Conservation (phyloP, 2,329 filamentous ascomycete genomes). For the Alternaria infectoria region DNA sequence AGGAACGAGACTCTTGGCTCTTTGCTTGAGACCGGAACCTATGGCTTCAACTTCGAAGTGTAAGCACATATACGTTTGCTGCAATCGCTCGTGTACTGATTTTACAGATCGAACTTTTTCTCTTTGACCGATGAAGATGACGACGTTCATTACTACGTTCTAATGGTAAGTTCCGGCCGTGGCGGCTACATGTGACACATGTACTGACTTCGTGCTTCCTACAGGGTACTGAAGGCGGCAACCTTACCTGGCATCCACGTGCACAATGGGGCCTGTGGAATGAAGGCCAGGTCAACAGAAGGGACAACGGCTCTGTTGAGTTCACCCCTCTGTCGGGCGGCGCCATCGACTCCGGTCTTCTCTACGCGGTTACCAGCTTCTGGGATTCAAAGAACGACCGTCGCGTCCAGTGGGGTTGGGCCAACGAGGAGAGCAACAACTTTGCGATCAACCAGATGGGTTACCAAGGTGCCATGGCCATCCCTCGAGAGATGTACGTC, state of each 20-base stretch:
- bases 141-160: slow-evolving; percentile 53
- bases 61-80: slow-evolving; percentile 16
- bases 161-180: slow-evolving; percentile 34
- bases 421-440: slow-evolving; percentile 52
- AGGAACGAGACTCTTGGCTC: slow-evolving; percentile 52
- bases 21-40: slow-evolving; percentile 52
- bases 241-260: slow-evolving; percentile 50
- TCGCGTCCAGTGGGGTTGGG: slow-evolving; percentile 57
- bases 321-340: slow-evolving; percentile 55
- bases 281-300: slow-evolving; percentile 51
- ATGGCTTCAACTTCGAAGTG: slow-evolving; percentile 58
- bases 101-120: slow-evolving; percentile 52
- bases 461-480: slow-evolving; percentile 53
- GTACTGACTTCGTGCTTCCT: neutral
- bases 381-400: slow-evolving; percentile 57
- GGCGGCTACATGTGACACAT: neutral
- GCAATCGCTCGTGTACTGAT: slow-evolving; percentile 2
- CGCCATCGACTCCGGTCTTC: slow-evolving; percentile 52
- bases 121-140: slow-evolving; percentile 52
- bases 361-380: slow-evolving; percentile 56
- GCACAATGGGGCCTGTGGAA: slow-evolving; percentile 56
- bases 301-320: slow-evolving; percentile 53
- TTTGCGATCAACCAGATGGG: slow-evolving; percentile 52
- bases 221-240: slow-evolving; percentile 51
- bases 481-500: slow-evolving; percentile 56